Evolutionary conservation across 1,139 yeast genomes (phyloP).

Genomic region (Kurtzmaniella quercitrusa): DNA sequence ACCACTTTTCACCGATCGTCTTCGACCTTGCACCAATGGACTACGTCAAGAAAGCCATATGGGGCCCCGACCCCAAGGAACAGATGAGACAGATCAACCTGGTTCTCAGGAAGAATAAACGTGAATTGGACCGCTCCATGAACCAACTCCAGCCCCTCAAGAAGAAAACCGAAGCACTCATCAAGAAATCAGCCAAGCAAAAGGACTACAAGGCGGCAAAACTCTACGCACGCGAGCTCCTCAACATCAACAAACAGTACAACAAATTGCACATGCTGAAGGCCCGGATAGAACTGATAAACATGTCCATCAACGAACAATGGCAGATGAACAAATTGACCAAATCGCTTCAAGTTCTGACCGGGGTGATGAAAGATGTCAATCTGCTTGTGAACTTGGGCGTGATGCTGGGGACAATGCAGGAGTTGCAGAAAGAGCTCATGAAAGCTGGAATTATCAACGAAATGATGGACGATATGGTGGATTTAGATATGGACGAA

Average conservation of each 20-base stretch:
- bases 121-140: slow-evolving; percentile 74
- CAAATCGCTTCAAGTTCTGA: slow-evolving; percentile 73
- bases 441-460: slow-evolving; percentile 89
- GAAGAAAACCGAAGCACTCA: slow-evolving; percentile 70
- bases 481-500: slow-evolving; percentile 64
- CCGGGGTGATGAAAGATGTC: slow-evolving; percentile 86
- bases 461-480: slow-evolving; percentile 91
- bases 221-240: slow-evolving; percentile 77
- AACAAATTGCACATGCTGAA: slow-evolving; percentile 71
- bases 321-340: slow-evolving; percentile 83
- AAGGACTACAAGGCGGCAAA: slow-evolving; percentile 73
- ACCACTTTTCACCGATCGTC: no score
- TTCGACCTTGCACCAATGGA: no score
- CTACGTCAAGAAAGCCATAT: slow-evolving; percentile 72
- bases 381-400: slow-evolving; percentile 76
- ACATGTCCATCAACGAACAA: slow-evolving; percentile 88
- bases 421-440: slow-evolving; percentile 80
- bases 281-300: slow-evolving; percentile 81
- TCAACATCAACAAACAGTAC: slow-evolving; percentile 70
- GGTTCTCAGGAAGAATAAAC: slow-evolving; percentile 75
- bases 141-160: slow-evolving; percentile 64
- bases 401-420: slow-evolving; percentile 78
- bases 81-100: slow-evolving; percentile 84
- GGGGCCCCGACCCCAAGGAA: slow-evolving; percentile 96
- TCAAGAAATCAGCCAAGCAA: slow-evolving; percentile 72